Evolutionary conservation across 179 eudicot species (phyloP), one percentile per base, ranked within the genome.

Genomic region (Dionaea muscipula): DNA sequence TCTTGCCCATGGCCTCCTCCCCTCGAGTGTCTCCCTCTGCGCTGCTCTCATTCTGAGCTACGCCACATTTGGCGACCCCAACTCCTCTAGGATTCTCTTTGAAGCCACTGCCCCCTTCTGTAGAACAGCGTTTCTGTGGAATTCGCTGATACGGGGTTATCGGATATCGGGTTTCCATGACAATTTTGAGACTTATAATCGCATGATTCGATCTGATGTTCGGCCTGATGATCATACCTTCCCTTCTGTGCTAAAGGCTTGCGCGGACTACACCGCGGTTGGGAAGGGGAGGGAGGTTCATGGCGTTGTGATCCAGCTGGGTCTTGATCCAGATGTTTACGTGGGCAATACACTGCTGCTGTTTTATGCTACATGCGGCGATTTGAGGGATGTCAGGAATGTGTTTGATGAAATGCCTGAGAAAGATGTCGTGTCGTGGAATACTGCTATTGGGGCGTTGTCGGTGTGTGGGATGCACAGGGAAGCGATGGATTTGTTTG

Each of bases 381-480:
- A 60, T 53, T 55, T 76, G 51, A 45, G 28, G 19, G 48, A 62
- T 62, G 82, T 57, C 12, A 48, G 24, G 26, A 68, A 66, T 0
- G 76, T 84, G 81, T 84, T 84, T 46, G 86, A 74, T 49, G 84
- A 72, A 76, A 81, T 84, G 86, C 47, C 64, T 23, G 79, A 65
- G 27, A 76, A 73, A 67, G 94, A 84, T 56, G 39, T 69, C 50
- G 78, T 84, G 40, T 76, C 94, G 7, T 84, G 94, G 94, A 84
- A 81, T 65, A 78, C 81, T 9, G 26, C 71, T 63, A 67, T 84
- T 11, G 77, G 79, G 24, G 79, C 57, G 26, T 72, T 67, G 58
- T 68, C 76, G 1, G 57, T 15, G 38, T 61, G 45, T 35, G 75
- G 71, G 59, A 56, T 62, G 43, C 45, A 21, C 17, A 31, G 28